A percentile compares a stretch with the other conserved stretches of the same genome.
Conservation (phyloP, 306 rosid species). For the Betula pendula region DNA sequence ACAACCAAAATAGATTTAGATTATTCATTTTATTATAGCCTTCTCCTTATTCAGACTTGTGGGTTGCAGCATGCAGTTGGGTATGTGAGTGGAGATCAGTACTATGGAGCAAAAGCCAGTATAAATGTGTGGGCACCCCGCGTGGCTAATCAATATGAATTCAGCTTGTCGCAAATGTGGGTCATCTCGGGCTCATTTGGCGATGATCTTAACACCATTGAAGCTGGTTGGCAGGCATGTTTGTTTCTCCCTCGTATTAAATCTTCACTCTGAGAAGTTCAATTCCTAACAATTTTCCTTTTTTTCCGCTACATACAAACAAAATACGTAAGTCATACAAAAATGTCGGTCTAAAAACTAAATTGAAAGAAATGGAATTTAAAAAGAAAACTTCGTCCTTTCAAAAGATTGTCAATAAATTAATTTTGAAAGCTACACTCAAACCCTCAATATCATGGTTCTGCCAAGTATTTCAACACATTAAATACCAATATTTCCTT, state of each 20-base stretch:
- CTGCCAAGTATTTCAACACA: not conserved
- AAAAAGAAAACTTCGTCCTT: not conserved
- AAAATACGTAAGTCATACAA: too few species aligned
- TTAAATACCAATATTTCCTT: constrained; percentile 18
- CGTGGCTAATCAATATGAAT: constrained; percentile 82
- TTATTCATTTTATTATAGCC: not conserved
- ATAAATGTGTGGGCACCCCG: constrained; percentile 96
- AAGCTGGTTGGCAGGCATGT: constrained; percentile 99
- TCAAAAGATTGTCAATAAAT: not conserved
- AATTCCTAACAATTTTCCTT: not conserved
- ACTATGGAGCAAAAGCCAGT: constrained; percentile 94
- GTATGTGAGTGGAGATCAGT: constrained; percentile 85
- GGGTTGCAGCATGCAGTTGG: constrained; percentile 90
- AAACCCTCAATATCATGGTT: not conserved
- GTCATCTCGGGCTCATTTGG: constrained; percentile 97
- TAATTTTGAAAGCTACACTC: constrained; percentile 24
- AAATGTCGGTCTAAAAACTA: too few species aligned
- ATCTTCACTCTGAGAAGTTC: too few species aligned
- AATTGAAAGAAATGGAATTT: too few species aligned
- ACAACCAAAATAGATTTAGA: not conserved
- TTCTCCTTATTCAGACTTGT: not conserved
- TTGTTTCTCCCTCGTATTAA: too few species aligned
- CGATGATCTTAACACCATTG: constrained; percentile 91
- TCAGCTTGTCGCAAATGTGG: constrained; percentile 98
- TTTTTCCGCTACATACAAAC: too few species aligned